Base-by-base conservation (phyloP, 192 early-diverging fungal species). In the Coemansia interrupta region DNA sequence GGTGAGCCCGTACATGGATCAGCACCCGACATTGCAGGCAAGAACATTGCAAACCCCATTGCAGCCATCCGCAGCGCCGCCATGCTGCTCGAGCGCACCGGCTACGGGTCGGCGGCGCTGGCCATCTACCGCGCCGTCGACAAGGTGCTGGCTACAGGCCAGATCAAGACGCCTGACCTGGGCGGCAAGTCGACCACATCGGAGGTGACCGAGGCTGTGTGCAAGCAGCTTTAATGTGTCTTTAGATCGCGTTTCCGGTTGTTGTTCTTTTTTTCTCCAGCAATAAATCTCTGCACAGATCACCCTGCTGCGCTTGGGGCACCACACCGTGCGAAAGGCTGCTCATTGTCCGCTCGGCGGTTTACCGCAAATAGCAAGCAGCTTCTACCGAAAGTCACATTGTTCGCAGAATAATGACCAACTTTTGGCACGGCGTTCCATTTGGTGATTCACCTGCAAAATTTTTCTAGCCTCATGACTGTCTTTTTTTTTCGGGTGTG, bases 1-100 rank as follows among this genome's bases (percentile, higher is more conserved):
- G 94, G 93, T 47, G 96, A 98, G 72, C 96, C 96, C 4, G 92
- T 94, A 9, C 93, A 94, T 67, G 96, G 96, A 13, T 95, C 92
- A 24, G 96, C 96, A 17, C 96, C 96, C 3, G 96, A 98, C 82
- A 98, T 98, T 81, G 93, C 92, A 4, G 96, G 96, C 32, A 89
- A 94, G 70, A 90, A 91, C 64, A 95, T 95, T 70, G 93, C 96
- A 28, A 98, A 98, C 79, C 96, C 96, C 15, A 80, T 98, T 47
- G 96, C 96, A 2, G 87, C 93, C 11, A 94, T 98, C 71, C 90
- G 96, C 56, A 93, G 90, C 55, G 94, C 92, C 22, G 93, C 87
- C 50, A 81, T 98, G 77, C 83, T 98, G 50, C 81, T 98, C 58
- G 92, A 93, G 73, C 85, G 94, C 66, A 78, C 94, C 29, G 91